Conservation (phyloP, 179 eudicot genomes). For the Pouteria campechiana region DNA sequence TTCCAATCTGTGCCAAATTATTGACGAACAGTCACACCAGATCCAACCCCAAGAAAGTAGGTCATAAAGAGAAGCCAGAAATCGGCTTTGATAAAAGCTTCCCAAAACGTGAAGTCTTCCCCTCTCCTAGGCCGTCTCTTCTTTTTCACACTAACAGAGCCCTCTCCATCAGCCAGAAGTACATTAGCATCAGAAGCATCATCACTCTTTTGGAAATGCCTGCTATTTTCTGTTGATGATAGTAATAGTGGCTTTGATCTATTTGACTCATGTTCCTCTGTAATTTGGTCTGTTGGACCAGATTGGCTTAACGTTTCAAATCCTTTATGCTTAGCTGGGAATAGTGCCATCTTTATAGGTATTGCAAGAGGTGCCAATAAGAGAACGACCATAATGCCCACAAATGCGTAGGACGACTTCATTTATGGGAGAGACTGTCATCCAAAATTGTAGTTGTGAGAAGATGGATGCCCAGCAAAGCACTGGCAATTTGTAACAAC, state of each 20-base stretch:
- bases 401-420: slow-evolving; percentile 29
- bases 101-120: slow-evolving; percentile 65
- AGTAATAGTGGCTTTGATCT: slow-evolving; percentile 8
- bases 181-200: too few relatives aligned
- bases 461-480: slow-evolving; percentile 50
- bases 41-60: slow-evolving; percentile 76
- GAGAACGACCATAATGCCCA: slow-evolving; percentile 44
- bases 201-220: too few relatives aligned
- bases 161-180: too few relatives aligned
- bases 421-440: slow-evolving; percentile 19
- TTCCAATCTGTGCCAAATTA: slow-evolving; percentile 80
- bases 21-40: slow-evolving; percentile 83
- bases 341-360: slow-evolving; percentile 79
- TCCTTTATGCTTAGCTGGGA: too few relatives aligned
- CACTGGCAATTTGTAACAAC: slow-evolving; percentile 57
- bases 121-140: slow-evolving; percentile 60
- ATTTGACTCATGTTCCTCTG: too few relatives aligned
- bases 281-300: too few relatives aligned
- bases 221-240: too few relatives aligned
- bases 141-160: too few relatives aligned
- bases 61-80: slow-evolving; percentile 88
- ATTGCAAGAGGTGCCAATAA: slow-evolving; percentile 77
- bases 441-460: slow-evolving; percentile 46
- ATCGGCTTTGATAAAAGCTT: slow-evolving; percentile 78
- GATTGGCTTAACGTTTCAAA: too few relatives aligned